Evolutionary conservation across 164 flowering plant species (phyloP).

Genomic region (Stephania cephalantha): DNA sequence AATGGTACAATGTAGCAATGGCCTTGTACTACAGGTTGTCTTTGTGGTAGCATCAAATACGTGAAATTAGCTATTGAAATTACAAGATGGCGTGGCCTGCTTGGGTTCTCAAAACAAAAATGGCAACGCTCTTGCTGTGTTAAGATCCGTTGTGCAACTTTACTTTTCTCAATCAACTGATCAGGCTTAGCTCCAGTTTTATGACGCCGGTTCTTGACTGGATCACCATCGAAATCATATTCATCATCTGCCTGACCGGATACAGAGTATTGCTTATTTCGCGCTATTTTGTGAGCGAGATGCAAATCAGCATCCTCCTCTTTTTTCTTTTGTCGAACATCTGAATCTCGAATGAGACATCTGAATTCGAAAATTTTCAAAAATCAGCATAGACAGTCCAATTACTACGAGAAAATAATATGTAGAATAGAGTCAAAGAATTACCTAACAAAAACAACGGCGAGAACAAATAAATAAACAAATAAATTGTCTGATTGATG

Average conservation of each 20-base stretch:
- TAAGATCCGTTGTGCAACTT: slow-evolving; percentile 38
- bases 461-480: background rate
- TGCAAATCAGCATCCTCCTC: slow-evolving; percentile 72
- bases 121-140: slow-evolving; percentile 89
- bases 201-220: slow-evolving; percentile 38
- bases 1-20: slow-evolving; percentile 84
- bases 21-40: slow-evolving; percentile 73
- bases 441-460: background rate
- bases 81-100: slow-evolving; percentile 75
- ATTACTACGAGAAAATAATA: background rate
- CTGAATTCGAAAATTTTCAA: slow-evolving; percentile 18
- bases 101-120: slow-evolving; percentile 83
- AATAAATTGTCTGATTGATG: background rate
- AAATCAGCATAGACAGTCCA: slow-evolving; percentile 4
- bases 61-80: slow-evolving; percentile 72
- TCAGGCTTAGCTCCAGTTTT: slow-evolving; percentile 35
- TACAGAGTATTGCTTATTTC: slow-evolving; percentile 46
- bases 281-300: slow-evolving; percentile 64
- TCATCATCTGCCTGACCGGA: slow-evolving; percentile 83
- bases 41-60: slow-evolving; percentile 73
- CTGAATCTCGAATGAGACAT: slow-evolving; percentile 24
- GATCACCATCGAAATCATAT: slow-evolving; percentile 75
- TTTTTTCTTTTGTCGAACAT: slow-evolving; percentile 36
- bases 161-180: slow-evolving; percentile 21
- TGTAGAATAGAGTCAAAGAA: background rate